phyloP scores from a whole-genome alignment of 805 yeast genomes.

The Yarrowia osloensis region DNA sequence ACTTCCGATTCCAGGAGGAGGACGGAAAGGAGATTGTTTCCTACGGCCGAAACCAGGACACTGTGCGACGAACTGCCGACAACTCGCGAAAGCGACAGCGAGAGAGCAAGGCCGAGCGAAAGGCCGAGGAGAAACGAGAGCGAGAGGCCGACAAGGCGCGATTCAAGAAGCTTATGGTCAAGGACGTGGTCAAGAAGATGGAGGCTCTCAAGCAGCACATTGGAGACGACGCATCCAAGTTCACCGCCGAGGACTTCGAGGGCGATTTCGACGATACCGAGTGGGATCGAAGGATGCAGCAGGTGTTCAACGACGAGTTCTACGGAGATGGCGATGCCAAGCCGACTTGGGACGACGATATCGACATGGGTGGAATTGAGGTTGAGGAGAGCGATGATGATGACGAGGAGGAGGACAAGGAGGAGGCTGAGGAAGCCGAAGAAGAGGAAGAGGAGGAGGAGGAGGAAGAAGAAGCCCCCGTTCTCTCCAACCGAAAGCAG shows the following conservation, averaged over 20 bases:
- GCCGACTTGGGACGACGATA: conserved; percentile 69
- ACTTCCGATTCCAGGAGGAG: conserved; percentile 93
- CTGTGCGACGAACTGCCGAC: conserved; percentile 77
- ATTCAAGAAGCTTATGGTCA: conserved; percentile 74
- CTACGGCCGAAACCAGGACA: conserved; percentile 90
- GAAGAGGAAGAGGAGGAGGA: conserved; percentile 37
- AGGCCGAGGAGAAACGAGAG: conserved; percentile 53
- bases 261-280: conserved; percentile 88
- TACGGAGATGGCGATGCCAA: conserved; percentile 58
- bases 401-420: conserved; percentile 44
- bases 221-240: conserved; percentile 60
- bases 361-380: conserved; percentile 50
- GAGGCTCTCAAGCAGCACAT: conserved; percentile 65
- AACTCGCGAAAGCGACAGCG: conserved; percentile 80
- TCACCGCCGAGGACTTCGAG: conserved; percentile 74
- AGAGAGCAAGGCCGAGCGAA: conserved; percentile 62
- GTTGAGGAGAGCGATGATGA: conserved; percentile 49
- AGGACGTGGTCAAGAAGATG: conserved; percentile 72
- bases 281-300: conserved; percentile 86
- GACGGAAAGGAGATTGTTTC: conserved; percentile 86
- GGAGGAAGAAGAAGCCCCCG: conserved; percentile 36
- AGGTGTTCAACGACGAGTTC: conserved; percentile 81
- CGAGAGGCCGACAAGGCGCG: conserved; percentile 64
- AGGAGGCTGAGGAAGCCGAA: conserved; percentile 34
- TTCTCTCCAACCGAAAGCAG: conserved; percentile 33